A percentile compares a stretch with the other conserved stretches of the same genome.
Evolutionary conservation across 202 grass and related monocot genomes (phyloP).

Genomic region (Carex arenaria): DNA sequence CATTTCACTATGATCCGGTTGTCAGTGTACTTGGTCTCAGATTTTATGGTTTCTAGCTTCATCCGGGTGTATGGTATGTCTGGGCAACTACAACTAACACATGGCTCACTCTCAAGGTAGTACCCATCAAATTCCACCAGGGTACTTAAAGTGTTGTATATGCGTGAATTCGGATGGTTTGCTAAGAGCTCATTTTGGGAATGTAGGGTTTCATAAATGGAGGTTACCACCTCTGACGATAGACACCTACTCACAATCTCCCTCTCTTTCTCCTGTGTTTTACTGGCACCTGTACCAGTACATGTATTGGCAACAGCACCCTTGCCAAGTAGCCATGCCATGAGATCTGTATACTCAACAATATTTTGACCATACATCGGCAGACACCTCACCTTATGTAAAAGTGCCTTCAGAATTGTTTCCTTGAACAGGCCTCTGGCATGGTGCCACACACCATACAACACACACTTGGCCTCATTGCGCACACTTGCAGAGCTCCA

Average conservation of each 20-base stretch:
- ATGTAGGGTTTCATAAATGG: constrained; percentile 87
- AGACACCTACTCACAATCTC: constrained; percentile 72
- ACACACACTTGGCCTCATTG: constrained; percentile 81
- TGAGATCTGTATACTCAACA: constrained; percentile 86
- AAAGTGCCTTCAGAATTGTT: constrained; percentile 54
- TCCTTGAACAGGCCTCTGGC: constrained; percentile 66
- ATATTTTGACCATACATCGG: constrained; percentile 93
- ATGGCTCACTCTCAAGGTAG: constrained; percentile 95
- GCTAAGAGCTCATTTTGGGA: constrained; percentile 93
- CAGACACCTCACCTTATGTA: constrained; percentile 72
- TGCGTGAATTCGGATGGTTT: constrained; percentile 97
- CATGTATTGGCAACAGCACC: constrained; percentile 33
- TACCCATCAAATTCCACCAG: constrained; percentile 98
- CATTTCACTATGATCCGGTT: constrained; percentile 99
- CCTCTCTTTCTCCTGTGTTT: constrained; percentile 54
- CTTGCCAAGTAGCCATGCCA: constrained; percentile 80
- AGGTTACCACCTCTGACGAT: constrained; percentile 68
- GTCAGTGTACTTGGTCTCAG: constrained; percentile 94
- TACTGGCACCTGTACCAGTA: constrained; percentile 18
- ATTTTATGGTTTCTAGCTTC: constrained; percentile 97
- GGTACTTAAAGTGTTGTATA: constrained; percentile 82
- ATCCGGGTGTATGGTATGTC: constrained; percentile 86
- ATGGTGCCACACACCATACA: constrained; percentile 88
- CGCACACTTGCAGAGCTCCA: constrained; percentile 92
- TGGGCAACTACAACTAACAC: constrained; percentile 95